These are phyloP conservation scores for Acanthamoeba divionensis DNA, from an alignment of 208 protist species.

Conservation along the genomic window DNA sequence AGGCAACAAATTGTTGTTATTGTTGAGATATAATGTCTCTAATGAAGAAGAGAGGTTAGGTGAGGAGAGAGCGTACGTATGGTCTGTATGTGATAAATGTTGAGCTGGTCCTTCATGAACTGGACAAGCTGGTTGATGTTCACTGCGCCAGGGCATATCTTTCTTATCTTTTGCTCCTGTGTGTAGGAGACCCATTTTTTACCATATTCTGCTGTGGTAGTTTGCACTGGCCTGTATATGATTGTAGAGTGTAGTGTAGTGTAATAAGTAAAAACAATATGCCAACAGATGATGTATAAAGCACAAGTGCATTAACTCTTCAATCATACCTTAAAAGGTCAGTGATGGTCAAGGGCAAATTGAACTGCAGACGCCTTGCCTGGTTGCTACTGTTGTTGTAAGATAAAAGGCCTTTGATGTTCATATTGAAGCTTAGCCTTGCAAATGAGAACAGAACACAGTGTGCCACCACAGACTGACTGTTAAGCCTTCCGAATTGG, in stretches of 20 bases:
- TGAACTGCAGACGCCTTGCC: neutral
- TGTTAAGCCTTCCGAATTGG: neutral
- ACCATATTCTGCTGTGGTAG: neutral
- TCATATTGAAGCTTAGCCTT: neutral
- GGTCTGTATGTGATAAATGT: constrained; percentile 11
- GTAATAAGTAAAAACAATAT: no score
- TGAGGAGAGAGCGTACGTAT: neutral
- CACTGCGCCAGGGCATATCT: neutral
- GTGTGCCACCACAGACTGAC: neutral
- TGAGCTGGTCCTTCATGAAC: neutral
- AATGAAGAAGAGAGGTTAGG: neutral
- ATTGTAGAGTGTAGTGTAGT: neutral
- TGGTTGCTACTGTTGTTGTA: neutral
- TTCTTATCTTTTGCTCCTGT: neutral
- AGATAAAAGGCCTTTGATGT: neutral
- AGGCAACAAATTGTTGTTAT: neutral
- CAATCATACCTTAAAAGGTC: neutral
- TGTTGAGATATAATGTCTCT: neutral
- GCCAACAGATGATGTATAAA: no score
- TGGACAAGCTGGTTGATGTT: neutral
- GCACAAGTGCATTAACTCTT: neutral
- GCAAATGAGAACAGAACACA: neutral
- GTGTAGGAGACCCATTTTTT: neutral
- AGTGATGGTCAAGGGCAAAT: neutral
- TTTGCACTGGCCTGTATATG: neutral